Evolutionary conservation across 140 eudicot species (phyloP), one percentile per base, ranked within the genome.

Genomic region (Erigeron philadelphicus): DNA sequence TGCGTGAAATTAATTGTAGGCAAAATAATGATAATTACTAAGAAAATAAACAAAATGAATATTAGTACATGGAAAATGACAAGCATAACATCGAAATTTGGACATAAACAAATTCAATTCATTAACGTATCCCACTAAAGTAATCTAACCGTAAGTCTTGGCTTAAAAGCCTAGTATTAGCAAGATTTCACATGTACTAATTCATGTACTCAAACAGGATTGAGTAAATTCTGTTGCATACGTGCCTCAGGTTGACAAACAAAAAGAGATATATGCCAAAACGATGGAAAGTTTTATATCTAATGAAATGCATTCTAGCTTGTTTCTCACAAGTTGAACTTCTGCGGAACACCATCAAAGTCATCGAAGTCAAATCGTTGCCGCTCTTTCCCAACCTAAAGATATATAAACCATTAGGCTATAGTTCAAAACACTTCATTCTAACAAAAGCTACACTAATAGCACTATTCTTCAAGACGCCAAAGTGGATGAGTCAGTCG

Each of bases 321-420:
- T 58, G 25, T n/a, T 45, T 71, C 72, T 91, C 88, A 93, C 72
- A 89, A 68, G 72, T 80, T 93, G 79, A 86, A 89, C 74, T 81
- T 93, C 48, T 80, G 82, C 49, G 98, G 96, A 64, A 88, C 96
- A 58, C 78, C 43, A 77, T 93, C 98, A 72, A 83, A 83, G 79
- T 93, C 98, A 62, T 93, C 98, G 75, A 84, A 87, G 70, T 93
- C 98, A 25, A 83, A 84, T 72, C 95, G 82, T 56, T 82, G 96
- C 4, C 95, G 80, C 72, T 93, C 98, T 79, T 82, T 87, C 56
- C 96, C 96, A 78, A 62, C 95, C 98, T 92, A 82, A 49, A 82
- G 15, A 70, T 41, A 64, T 15, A 10, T 52, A 13, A 72, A 46
- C 5, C 19, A 70, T 53, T 31, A 11, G 31, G 18, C 48, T 66